phyloP scores from a whole-genome alignment of 208 protist genomes.

The Lotmaria passim region DNA sequence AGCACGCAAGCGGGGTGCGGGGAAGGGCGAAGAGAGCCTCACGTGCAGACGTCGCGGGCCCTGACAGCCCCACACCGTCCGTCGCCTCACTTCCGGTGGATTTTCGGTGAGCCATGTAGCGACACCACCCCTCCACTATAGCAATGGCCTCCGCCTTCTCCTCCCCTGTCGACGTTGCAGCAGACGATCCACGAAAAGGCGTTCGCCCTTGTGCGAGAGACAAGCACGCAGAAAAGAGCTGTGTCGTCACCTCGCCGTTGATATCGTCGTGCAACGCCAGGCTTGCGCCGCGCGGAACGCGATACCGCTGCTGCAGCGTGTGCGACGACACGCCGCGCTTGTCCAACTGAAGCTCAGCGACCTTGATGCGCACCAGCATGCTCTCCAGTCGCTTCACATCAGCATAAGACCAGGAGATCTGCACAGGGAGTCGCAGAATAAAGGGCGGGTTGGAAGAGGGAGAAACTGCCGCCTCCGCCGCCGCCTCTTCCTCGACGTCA shows the following conservation, averaged over 20 bases:
- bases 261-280: slow-evolving; percentile 1
- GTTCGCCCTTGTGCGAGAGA: neutral
- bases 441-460: neutral
- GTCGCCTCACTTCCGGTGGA: too few species aligned
- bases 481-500: neutral
- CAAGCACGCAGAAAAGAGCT: neutral
- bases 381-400: slow-evolving; percentile 43
- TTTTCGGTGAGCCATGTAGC: neutral
- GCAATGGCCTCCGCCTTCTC: slow-evolving; percentile 8
- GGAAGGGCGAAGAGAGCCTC: neutral
- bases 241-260: slow-evolving; percentile 3
- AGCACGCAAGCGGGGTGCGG: neutral
- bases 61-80: neutral
- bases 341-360: slow-evolving; percentile 33
- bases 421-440: slow-evolving; percentile 27
- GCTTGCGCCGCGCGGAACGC: neutral
- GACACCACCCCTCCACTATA: slow-evolving; percentile 23
- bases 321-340: neutral
- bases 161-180: neutral
- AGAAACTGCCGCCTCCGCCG: neutral
- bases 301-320: slow-evolving; percentile 18
- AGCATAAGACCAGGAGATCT: slow-evolving; percentile 31
- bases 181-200: neutral
- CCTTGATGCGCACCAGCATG: slow-evolving; percentile 37
- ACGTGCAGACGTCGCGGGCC: neutral